phyloP scores from a whole-genome alignment of 352 stramenopile genomes.

The Phytophthora sp. region DNA sequence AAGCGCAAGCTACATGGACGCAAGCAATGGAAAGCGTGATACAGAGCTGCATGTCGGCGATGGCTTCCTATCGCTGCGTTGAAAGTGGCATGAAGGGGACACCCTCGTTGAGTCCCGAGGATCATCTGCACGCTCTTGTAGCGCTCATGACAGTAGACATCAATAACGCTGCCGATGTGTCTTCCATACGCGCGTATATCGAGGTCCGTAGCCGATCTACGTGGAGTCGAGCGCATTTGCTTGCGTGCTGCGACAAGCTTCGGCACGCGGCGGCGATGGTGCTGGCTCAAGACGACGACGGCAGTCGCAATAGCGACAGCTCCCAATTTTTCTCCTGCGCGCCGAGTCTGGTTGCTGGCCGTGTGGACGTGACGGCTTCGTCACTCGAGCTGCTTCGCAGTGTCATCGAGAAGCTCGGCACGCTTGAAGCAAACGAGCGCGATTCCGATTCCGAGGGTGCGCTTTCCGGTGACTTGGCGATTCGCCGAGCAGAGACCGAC shows the following conservation, averaged over 20 bases:
- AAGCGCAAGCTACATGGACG: slow-evolving; percentile 17
- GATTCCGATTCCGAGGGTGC: slow-evolving; percentile 12
- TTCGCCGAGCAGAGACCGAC: slow-evolving; percentile 24
- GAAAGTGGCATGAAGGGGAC: neutral
- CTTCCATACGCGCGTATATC: slow-evolving; percentile 9
- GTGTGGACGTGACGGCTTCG: slow-evolving; percentile 29
- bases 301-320: slow-evolving; percentile 12
- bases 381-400: slow-evolving; percentile 27
- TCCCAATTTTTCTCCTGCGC: slow-evolving; percentile 30
- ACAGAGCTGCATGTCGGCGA: slow-evolving; percentile 13
- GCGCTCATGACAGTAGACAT: slow-evolving; percentile 10
- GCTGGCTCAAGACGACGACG: slow-evolving; percentile 23
- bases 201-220: slow-evolving; percentile 11
- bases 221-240: slow-evolving; percentile 22
- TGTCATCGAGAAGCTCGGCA: slow-evolving; percentile 15
- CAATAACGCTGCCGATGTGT: neutral
- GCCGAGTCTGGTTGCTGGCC: slow-evolving; percentile 27
- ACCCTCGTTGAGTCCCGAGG: slow-evolving; percentile 5
- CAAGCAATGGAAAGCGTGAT: slow-evolving; percentile 13
- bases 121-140: slow-evolving; percentile 25
- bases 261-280: slow-evolving; percentile 18
- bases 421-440: neutral
- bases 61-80: slow-evolving; percentile 21
- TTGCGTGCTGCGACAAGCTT: slow-evolving; percentile 35
- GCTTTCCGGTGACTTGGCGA: slow-evolving; percentile 11